phyloP scores from a whole-genome alignment of 1,139 yeast genomes.

The Debaryomycetaceae sp. region DNA sequence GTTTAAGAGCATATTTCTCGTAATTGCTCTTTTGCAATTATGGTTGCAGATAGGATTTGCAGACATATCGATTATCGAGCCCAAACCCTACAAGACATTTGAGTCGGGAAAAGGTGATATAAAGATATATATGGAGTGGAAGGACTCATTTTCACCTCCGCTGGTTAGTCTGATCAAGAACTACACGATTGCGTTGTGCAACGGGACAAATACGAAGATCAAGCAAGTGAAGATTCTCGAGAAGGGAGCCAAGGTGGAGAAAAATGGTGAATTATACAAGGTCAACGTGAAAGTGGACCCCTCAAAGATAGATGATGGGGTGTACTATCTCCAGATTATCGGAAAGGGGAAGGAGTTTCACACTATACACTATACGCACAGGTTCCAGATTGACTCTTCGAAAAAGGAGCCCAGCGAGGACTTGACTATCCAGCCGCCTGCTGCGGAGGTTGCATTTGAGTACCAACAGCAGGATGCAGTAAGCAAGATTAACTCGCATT shows the following conservation, averaged over 20 bases:
- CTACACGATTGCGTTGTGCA: conserved; percentile 7
- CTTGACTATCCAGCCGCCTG: conserved; percentile 37
- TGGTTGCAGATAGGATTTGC: not conserved
- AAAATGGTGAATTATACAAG: too few relatives aligned
- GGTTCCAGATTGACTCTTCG: conserved; percentile 26
- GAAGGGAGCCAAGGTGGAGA: not conserved
- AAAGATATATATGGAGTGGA: not conserved
- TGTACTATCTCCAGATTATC: conserved; percentile 11
- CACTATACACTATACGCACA: conserved; percentile 26
- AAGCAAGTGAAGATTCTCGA: conserved; percentile 1
- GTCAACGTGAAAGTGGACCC: not conserved
- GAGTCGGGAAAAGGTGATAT: not conserved
- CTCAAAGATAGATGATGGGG: conserved; percentile 7
- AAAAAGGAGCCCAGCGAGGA: conserved; percentile 1
- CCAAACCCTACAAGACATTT: not conserved
- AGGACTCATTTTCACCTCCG: not conserved
- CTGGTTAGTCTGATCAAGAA: not conserved
- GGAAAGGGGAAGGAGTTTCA: conserved; percentile 1
- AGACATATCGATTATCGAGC: not conserved
- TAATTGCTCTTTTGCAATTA: not conserved
- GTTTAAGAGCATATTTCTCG: too few relatives aligned
- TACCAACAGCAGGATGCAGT: conserved; percentile 20
- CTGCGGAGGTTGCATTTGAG: conserved; percentile 7
- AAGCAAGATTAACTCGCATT: conserved; percentile 14
- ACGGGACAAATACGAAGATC: conserved; percentile 5